phyloP scores from a whole-genome alignment of 306 rosid genomes.

The Medicago ruthenica region DNA sequence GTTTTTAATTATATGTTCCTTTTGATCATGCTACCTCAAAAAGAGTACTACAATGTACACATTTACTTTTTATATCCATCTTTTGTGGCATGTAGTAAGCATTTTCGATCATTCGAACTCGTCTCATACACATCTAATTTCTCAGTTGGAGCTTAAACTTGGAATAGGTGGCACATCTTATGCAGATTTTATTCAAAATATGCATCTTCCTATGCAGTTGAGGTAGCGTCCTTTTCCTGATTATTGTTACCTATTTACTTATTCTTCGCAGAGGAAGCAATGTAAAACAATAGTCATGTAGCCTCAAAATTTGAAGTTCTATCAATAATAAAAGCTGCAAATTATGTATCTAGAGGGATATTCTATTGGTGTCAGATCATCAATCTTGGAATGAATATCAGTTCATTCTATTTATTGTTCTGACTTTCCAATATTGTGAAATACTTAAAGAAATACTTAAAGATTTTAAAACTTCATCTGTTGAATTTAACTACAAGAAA shows the following conservation, averaged over 20 bases:
- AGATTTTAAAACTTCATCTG: constrained; percentile 10
- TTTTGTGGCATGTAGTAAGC: not conserved
- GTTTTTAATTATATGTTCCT: not conserved
- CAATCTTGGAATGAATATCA: constrained; percentile 20
- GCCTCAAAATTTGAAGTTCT: not conserved
- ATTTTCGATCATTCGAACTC: constrained; percentile 2
- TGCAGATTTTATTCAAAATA: constrained; percentile 74
- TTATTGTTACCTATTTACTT: constrained; percentile 9
- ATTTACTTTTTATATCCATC: not conserved
- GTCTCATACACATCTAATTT: constrained; percentile 31
- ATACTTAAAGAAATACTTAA: not conserved
- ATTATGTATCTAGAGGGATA: constrained; percentile 2
- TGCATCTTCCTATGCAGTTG: constrained; percentile 95
- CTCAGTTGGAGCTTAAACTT: constrained; percentile 92
- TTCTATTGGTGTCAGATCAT: constrained; percentile 1
- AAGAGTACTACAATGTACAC: not conserved
- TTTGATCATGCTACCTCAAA: not conserved
- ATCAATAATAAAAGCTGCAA: no score
- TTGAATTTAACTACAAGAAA: constrained; percentile 33
- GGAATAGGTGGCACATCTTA: constrained; percentile 98
- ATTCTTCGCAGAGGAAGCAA: not conserved
- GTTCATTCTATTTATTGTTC: constrained; percentile 25
- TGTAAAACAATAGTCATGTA: not conserved
- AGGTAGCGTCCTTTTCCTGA: constrained; percentile 60
- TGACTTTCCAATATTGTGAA: constrained; percentile 16